Evolutionary conservation across 2,329 filamentous ascomycete genomes (phyloP).

Genomic region (Aspergillus phoenicis): DNA sequence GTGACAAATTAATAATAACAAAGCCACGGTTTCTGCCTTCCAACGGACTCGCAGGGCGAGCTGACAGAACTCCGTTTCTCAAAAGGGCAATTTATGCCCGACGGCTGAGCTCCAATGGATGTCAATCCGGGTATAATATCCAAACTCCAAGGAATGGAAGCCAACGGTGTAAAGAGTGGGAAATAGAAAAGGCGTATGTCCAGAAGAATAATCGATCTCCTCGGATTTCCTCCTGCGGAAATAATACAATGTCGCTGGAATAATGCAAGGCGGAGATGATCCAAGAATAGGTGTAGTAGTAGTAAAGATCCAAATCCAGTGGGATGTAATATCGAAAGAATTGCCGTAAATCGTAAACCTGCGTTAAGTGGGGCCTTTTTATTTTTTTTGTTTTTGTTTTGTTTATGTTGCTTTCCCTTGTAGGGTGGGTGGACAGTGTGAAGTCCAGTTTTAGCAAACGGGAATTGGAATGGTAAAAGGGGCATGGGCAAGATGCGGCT

Average conservation of each 20-base stretch:
- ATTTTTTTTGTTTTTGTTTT: constrained; percentile 6
- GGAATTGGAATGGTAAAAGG: constrained; percentile 30
- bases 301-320: constrained; percentile 1
- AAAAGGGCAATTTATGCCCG: constrained; percentile 12
- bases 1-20: constrained; percentile 21
- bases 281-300: constrained; percentile 9
- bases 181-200: constrained; percentile 23
- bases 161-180: constrained; percentile 6
- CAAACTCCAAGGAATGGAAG: constrained; percentile 15
- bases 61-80: constrained; percentile 11
- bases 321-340: constrained; percentile 5
- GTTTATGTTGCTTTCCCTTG: not conserved
- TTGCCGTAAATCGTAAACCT: constrained; percentile 23
- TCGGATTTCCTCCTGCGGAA: constrained; percentile 17
- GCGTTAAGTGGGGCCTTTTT: constrained; percentile 21
- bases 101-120: constrained; percentile 9
- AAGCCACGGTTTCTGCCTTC: constrained; percentile 10
- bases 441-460: constrained; percentile 28
- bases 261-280: constrained; percentile 18
- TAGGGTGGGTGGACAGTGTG: not conserved
- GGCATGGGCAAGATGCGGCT: constrained; percentile 33
- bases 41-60: constrained; percentile 10
- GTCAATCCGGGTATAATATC: constrained; percentile 15
- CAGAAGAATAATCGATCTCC: constrained; percentile 22
- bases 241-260: constrained; percentile 23